Evolutionary conservation across 345 rosid species (phyloP).

Genomic region (Eucalyptus viminalis): DNA sequence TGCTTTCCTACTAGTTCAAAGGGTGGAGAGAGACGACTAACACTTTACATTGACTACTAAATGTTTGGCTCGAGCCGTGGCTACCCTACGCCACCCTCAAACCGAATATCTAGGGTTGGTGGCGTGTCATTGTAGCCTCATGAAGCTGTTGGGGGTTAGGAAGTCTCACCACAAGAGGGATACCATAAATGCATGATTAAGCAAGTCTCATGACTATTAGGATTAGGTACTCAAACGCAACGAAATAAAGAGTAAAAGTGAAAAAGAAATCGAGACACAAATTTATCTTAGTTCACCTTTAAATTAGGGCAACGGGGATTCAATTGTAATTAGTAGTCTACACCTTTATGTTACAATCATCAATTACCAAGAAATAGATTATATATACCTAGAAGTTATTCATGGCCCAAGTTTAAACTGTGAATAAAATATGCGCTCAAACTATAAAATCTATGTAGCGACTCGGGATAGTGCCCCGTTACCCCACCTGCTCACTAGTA

Average conservation of each 20-base stretch:
- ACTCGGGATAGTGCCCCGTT: not conserved
- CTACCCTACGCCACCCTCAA: not conserved
- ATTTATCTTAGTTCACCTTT: no score
- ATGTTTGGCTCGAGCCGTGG: rapidly evolving
- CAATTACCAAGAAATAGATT: no score
- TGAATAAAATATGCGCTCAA: no score
- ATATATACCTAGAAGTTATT: not conserved
- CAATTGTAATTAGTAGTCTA: no score
- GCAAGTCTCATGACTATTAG: not conserved
- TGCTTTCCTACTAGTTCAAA: not conserved
- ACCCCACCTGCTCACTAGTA: not conserved
- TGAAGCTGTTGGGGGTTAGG: not conserved
- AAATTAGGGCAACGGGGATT: no score
- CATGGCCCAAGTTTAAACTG: not conserved
- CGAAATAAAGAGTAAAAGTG: not conserved
- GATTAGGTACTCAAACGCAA: not conserved
- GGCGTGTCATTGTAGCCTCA: rapidly evolving
- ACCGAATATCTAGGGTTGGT: not conserved
- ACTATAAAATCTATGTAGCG: no score
- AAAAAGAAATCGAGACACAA: no score
- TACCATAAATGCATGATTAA: not conserved
- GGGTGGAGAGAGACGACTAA: not conserved
- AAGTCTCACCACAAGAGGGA: not conserved
- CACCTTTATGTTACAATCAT: no score
- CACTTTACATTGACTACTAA: rapidly evolving